Evolutionary conservation across 2,329 filamentous ascomycete genomes (phyloP).

Genomic region (Calonectria pseudoturangicola): DNA sequence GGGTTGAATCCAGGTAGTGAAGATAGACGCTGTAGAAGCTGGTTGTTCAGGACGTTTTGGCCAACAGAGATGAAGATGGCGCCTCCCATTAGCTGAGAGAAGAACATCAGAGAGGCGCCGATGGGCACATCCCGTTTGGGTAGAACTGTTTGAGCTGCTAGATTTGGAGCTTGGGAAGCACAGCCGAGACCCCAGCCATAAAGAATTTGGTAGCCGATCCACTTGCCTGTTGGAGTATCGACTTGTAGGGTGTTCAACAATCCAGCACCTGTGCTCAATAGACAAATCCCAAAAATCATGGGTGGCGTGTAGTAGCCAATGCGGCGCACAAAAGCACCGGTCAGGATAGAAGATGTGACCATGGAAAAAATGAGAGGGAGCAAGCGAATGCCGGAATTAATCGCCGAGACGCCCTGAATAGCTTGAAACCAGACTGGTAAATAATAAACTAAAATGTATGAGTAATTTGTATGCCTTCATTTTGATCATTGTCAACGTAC

Average conservation of each 20-base stretch:
- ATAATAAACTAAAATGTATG: conserved; percentile 60
- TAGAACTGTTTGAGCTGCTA: conserved; percentile 68
- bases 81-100: conserved; percentile 66
- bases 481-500: neutral
- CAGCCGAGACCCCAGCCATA: conserved; percentile 65
- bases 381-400: conserved; percentile 55
- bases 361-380: conserved; percentile 55
- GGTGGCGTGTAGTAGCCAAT: conserved; percentile 66
- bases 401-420: conserved; percentile 60
- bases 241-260: conserved; percentile 63
- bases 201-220: conserved; percentile 61
- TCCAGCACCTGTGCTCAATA: conserved; percentile 61
- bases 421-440: conserved; percentile 72
- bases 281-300: conserved; percentile 59
- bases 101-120: conserved; percentile 67
- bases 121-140: conserved; percentile 64
- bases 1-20: conserved; percentile 30
- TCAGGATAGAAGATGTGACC: conserved; percentile 52
- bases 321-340: conserved; percentile 50
- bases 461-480: neutral
- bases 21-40: conserved; percentile 55
- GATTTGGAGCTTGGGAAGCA: conserved; percentile 65
- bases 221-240: conserved; percentile 41
- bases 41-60: conserved; percentile 71
- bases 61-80: conserved; percentile 71